Evolutionary conservation across 2,329 filamentous ascomycete genomes (phyloP).

Genomic region (Sporothrix brasiliensis): DNA sequence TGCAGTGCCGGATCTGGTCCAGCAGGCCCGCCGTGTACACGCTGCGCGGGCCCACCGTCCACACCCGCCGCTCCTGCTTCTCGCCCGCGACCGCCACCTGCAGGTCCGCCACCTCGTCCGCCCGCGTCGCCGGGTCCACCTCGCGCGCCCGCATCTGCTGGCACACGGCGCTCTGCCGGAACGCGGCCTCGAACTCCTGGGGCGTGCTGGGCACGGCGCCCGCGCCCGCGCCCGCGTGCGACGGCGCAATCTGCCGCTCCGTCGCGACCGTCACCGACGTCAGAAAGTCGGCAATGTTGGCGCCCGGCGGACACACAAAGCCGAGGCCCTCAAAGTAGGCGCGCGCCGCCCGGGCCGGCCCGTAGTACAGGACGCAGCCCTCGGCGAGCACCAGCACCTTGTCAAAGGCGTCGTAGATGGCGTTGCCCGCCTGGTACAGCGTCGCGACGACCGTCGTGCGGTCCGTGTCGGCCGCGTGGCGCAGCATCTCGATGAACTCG

Average conservation of each 20-base stretch:
- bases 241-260: constrained; percentile 48
- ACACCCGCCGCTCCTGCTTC: constrained; percentile 21
- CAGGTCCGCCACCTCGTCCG: constrained; percentile 40
- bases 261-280: constrained; percentile 67
- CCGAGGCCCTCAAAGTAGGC: constrained; percentile 68
- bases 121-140: constrained; percentile 52
- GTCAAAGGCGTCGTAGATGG: constrained; percentile 50
- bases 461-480: constrained; percentile 62
- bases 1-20: constrained; percentile 69
- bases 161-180: constrained; percentile 50
- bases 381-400: constrained; percentile 35
- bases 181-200: constrained; percentile 62
- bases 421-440: constrained; percentile 72
- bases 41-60: constrained; percentile 33
- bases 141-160: constrained; percentile 55
- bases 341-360: constrained; percentile 60
- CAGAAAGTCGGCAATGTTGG: constrained; percentile 71
- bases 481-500: constrained; percentile 65
- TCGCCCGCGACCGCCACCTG: constrained; percentile 24
- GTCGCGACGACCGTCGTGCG: constrained; percentile 67
- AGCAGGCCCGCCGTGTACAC: constrained; percentile 73
- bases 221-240: constrained; percentile 56
- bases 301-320: constrained; percentile 66
- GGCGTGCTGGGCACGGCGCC: constrained; percentile 58
- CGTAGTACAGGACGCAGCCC: constrained; percentile 54